Base-by-base conservation (phyloP, 345 rosid species). In the Bruguiera sexangula region DNA sequence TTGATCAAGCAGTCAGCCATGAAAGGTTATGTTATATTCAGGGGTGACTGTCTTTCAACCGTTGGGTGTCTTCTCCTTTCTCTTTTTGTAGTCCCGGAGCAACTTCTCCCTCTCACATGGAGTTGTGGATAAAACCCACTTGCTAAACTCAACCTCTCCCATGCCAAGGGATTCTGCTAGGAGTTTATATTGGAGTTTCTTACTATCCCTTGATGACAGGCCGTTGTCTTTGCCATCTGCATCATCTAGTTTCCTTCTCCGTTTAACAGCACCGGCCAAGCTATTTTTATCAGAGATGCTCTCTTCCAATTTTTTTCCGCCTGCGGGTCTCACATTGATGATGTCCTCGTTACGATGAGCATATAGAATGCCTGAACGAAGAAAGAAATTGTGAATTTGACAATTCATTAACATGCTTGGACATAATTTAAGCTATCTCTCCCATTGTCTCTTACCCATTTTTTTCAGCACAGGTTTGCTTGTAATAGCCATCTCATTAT, bases 341-440 rank as follows among this genome's bases (percentile, higher is more conserved):
- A 94, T 77, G 76, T 88, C 84, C 73, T 90, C 93, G 30, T 94
- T 89, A 11, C 97, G 88, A 80, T 92, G 99, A 57, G 88, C 82
- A 77, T 92, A 88, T 15, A 92, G 75, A 74, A 92, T 75, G 30
- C 96, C 94, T 93, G 78, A 50, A 60, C 34, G 77, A 43, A 43
- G 4, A 39, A 10, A 15, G 50, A 43, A 43, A 13, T 43, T 43
- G 19, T 43, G 19, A 43, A 13, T 13, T 43, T 43, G 50, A 13
- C 18, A 13, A 43, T 13, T 43, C 5, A 43, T 43, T 43, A 43
- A 43, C 1, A 43, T 43, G 1, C 1, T 43, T 43, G 50, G 50
- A 43, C 19, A 18, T 43, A 11, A 43, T 15, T 43, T 43, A 43
- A 43, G 50, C 0, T 13, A 0, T 43, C 15, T 13, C 15, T 13